A percentile compares a stretch with the other conserved stretches of the same genome.
These are phyloP conservation scores for Apophysomyces variabilis DNA, from an alignment of 371 early-diverging fungal genomes.

Conservation along the genomic window DNA sequence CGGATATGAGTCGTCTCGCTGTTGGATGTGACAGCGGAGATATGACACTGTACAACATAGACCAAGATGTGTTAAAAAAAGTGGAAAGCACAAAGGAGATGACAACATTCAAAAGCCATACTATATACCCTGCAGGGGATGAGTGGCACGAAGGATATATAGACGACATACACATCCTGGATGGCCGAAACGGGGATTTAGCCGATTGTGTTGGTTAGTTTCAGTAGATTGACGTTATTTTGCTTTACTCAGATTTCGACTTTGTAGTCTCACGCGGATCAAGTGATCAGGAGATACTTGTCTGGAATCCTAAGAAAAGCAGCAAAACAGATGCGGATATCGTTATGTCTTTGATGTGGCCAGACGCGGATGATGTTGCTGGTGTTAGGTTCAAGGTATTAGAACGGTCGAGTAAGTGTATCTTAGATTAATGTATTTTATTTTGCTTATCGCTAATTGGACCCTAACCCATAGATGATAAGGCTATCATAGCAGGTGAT, in stretches of 20 bases:
- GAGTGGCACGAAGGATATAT: constrained; percentile 68
- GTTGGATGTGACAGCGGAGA: constrained; percentile 43
- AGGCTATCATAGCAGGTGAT: constrained; percentile 45
- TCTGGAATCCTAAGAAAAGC: constrained; percentile 45
- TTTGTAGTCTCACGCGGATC: constrained; percentile 42
- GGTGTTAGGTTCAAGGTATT: constrained; percentile 43
- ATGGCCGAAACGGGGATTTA: constrained; percentile 16
- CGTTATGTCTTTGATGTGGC: constrained; percentile 39
- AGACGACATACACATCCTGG: constrained; percentile 54
- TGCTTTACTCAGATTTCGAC: background rate
- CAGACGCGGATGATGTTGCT: constrained; percentile 31
- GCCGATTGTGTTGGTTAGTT: constrained; percentile 26
- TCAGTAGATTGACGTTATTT: background rate
- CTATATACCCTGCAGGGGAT: constrained; percentile 49
- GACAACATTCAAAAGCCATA: constrained; percentile 19
- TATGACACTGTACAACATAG: constrained; percentile 28
- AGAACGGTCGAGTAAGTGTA: constrained; percentile 31
- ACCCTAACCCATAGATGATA: constrained; percentile 18
- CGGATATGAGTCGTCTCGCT: constrained; percentile 29
- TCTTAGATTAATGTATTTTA: background rate
- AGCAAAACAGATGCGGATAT: constrained; percentile 45
- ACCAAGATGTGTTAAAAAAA: background rate
- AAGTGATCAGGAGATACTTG: constrained; percentile 42
- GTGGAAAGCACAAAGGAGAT: background rate
- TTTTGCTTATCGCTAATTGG: background rate